A percentile compares a stretch with the other conserved stretches of the same genome.
phyloP scores from a whole-genome alignment of 2,329 filamentous ascomycete genomes.

The Chaetomiaceae sp. region DNA sequence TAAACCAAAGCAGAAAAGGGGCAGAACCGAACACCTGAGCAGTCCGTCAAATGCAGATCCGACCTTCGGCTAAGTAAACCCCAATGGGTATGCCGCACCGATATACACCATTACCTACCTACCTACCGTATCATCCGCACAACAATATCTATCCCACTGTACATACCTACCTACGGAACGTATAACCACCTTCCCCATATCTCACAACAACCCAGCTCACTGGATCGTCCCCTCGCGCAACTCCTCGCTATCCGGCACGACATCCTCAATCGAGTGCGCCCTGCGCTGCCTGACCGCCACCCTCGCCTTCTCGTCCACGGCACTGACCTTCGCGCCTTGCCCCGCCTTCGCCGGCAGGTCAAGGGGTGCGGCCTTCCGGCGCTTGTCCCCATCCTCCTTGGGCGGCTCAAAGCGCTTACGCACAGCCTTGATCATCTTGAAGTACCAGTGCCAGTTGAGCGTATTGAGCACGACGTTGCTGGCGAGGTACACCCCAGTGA shows the following conservation, averaged over 20 bases:
- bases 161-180: not conserved
- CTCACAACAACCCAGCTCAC: constrained; percentile 3
- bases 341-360: not conserved
- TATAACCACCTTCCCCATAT: not conserved
- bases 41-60: too few species aligned
- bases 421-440: constrained; percentile 77
- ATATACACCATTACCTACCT: too few species aligned
- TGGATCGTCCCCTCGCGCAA: constrained; percentile 25
- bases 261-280: constrained; percentile 22
- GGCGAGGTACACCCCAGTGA: constrained; percentile 59
- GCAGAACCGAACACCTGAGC: too few species aligned
- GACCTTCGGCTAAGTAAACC: too few species aligned
- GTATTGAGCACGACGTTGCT: constrained; percentile 68
- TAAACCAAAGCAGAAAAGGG: too few species aligned
- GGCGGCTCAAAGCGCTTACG: constrained; percentile 64
- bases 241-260: constrained; percentile 26
- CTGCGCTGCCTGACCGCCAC: constrained; percentile 8
- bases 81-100: too few species aligned
- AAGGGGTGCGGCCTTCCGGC: too few species aligned
- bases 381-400: too few species aligned
- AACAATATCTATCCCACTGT: too few species aligned
- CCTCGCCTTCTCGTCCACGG: constrained; percentile 7
- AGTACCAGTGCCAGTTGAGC: constrained; percentile 80
- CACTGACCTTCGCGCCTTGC: constrained; percentile 4
- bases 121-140: too few species aligned